Conservation (phyloP, 179 eudicot species). For the Dionaea muscipula region DNA sequence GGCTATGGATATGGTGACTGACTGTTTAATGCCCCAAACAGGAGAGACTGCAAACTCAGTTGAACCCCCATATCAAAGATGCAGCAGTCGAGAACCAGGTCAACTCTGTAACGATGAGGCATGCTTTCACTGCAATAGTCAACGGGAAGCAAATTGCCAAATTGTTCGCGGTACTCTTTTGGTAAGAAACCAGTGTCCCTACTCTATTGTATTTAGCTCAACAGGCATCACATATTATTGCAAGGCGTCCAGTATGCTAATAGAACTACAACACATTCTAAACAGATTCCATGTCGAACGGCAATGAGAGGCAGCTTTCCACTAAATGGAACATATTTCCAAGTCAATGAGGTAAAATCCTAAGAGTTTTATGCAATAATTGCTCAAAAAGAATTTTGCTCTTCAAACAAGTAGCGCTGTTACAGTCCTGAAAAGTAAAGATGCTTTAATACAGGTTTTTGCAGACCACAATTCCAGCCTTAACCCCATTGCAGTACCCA, state of each 20-base stretch:
- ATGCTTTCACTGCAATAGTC: conserved; percentile 32
- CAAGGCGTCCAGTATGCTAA: not conserved
- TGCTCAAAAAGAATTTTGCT: no score
- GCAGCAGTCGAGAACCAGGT: conserved; percentile 19
- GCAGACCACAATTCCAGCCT: conserved; percentile 40
- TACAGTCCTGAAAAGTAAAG: no score
- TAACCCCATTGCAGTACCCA: conserved; percentile 35
- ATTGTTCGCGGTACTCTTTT: conserved; percentile 37
- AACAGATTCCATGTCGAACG: conserved; percentile 41
- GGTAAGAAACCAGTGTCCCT: conserved; percentile 19
- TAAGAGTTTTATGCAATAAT: not conserved
- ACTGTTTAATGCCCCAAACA: conserved; percentile 12
- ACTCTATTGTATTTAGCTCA: not conserved
- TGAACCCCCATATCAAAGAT: conserved; percentile 28
- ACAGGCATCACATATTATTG: not conserved
- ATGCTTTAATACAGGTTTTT: conserved; percentile 17
- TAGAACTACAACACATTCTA: not conserved
- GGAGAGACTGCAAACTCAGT: conserved; percentile 46
- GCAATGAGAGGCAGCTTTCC: conserved; percentile 49
- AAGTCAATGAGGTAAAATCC: conserved; percentile 37
- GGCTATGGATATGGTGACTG: not conserved
- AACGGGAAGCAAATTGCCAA: conserved; percentile 28
- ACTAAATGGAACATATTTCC: conserved; percentile 39
- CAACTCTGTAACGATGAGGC: conserved; percentile 20
- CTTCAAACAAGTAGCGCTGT: no score